A percentile compares a stretch with the other conserved stretches of the same genome.
These are phyloP conservation scores for Calocera viscosa DNA, from an alignment of 768 basidiomycete species.

Conservation along the genomic window DNA sequence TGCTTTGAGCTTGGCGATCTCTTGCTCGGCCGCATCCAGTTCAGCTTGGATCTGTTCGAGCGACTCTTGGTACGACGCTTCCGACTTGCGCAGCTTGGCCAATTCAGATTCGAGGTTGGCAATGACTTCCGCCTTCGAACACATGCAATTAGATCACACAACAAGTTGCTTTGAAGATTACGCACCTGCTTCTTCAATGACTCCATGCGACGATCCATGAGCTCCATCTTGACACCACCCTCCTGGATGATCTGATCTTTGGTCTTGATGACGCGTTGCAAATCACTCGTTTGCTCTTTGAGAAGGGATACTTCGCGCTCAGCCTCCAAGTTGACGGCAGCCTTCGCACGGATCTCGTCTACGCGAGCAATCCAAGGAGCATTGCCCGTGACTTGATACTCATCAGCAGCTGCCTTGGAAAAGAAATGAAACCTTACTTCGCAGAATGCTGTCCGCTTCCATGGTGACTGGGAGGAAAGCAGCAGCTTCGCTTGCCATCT, in stretches of 20 bases:
- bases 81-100: slow-evolving; percentile 70
- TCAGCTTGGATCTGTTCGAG: slow-evolving; percentile 88
- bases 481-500: slow-evolving; percentile 58
- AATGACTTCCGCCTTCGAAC: slow-evolving; percentile 54
- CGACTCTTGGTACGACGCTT: slow-evolving; percentile 80
- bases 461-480: slow-evolving; percentile 56
- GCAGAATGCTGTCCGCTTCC: slow-evolving; percentile 65
- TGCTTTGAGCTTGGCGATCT: slow-evolving; percentile 71
- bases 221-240: slow-evolving; percentile 77
- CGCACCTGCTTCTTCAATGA: slow-evolving; percentile 65
- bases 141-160: not conserved
- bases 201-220: slow-evolving; percentile 89
- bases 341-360: slow-evolving; percentile 65
- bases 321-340: slow-evolving; percentile 81
- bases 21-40: slow-evolving; percentile 72
- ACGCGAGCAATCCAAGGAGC: slow-evolving; percentile 80
- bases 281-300: slow-evolving; percentile 79
- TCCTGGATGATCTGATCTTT: slow-evolving; percentile 86
- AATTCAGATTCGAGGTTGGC: slow-evolving; percentile 70
- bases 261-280: slow-evolving; percentile 67
- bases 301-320: slow-evolving; percentile 76
- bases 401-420: slow-evolving; percentile 1
- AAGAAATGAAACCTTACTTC: slow-evolving; percentile 43
- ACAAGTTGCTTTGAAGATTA: too few species aligned
- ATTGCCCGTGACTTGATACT: slow-evolving; percentile 46